These are phyloP conservation scores for Oxyria digyna DNA, from an alignment of 148 eudicot species.

Conservation along the genomic window DNA sequence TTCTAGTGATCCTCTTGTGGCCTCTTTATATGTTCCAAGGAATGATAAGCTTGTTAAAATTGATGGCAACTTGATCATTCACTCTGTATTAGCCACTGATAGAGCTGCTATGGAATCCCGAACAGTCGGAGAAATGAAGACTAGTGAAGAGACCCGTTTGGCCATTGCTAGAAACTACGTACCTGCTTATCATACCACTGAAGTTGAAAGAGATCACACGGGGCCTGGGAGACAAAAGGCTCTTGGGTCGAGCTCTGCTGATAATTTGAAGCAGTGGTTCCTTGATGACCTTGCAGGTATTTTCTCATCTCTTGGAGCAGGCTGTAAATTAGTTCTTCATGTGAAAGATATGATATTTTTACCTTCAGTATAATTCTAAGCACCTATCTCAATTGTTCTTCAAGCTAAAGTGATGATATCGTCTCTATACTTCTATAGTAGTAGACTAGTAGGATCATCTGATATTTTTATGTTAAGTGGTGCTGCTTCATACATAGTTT, in stretches of 20 bases:
- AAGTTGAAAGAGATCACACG: constrained; percentile 18
- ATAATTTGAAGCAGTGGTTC: constrained; percentile 62
- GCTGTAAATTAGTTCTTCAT: constrained; percentile 7
- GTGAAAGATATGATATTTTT: neutral
- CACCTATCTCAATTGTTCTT: neutral
- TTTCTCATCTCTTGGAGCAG: neutral
- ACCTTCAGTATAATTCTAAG: neutral
- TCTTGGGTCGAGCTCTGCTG: constrained; percentile 4
- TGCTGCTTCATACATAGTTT: neutral
- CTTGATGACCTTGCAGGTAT: constrained; percentile 91
- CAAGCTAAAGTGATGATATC: neutral
- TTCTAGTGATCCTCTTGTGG: constrained; percentile 62
- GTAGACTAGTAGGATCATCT: neutral
- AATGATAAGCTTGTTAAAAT: constrained; percentile 88
- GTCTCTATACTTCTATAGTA: neutral
- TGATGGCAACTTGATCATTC: constrained; percentile 94
- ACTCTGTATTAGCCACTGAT: constrained; percentile 89
- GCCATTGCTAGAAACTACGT: constrained; percentile 45
- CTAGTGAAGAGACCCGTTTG: constrained; percentile 41
- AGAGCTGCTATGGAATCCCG: constrained; percentile 36
- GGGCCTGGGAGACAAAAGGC: constrained; percentile 6
- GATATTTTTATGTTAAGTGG: neutral
- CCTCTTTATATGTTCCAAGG: constrained; percentile 87
- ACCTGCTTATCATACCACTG: constrained; percentile 44
- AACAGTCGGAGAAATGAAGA: constrained; percentile 15